Conservation (phyloP, 2,329 filamentous ascomycete species). For the Raffaelea ambrosiae region DNA sequence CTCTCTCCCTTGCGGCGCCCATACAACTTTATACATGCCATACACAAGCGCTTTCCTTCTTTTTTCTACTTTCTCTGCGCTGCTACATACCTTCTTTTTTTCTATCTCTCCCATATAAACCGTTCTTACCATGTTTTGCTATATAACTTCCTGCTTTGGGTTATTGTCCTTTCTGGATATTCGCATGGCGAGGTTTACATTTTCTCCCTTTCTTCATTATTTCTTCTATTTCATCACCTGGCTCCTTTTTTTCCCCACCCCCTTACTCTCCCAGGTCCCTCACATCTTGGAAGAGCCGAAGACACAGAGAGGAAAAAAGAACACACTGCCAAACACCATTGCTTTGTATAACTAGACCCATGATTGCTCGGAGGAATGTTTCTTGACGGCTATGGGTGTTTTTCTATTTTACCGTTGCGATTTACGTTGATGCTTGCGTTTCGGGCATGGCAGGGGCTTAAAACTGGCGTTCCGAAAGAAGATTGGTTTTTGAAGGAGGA, state of each 20-base stretch:
- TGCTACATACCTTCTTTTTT: background rate
- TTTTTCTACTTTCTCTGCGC: background rate
- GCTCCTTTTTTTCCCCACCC: background rate
- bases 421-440: background rate
- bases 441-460: slow-evolving; percentile 2
- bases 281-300: too few relatives aligned
- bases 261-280: too few relatives aligned
- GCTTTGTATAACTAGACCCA: too few relatives aligned
- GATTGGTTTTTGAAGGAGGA: background rate
- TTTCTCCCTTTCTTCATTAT: background rate
- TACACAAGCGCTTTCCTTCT: background rate
- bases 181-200: background rate
- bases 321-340: too few relatives aligned
- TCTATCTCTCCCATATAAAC: slow-evolving; percentile 1
- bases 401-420: too few relatives aligned
- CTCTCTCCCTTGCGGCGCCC: background rate
- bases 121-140: background rate
- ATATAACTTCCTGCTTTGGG: too few relatives aligned
- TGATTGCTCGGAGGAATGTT: too few relatives aligned
- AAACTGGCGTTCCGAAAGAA: slow-evolving; percentile 1
- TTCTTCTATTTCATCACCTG: background rate
- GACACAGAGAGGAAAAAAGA: too few relatives aligned
- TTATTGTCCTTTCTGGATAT: too few relatives aligned
- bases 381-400: too few relatives aligned
- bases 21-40: background rate